Conservation (phyloP, 163 green algal species). For the Chlamydomonas reinhardtii region DNA sequence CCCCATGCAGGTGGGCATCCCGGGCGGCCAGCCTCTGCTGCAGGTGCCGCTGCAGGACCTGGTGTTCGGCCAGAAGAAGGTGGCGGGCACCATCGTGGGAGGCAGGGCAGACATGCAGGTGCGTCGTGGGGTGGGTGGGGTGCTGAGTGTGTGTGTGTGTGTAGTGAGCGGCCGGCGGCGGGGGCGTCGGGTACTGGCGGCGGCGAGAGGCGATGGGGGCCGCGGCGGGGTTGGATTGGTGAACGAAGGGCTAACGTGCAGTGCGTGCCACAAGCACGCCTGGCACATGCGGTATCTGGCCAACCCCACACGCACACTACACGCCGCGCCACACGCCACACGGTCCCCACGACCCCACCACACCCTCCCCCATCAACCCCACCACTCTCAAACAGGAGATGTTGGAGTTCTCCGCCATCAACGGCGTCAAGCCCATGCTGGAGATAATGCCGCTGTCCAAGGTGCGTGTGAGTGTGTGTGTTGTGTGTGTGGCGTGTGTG, state of each 20-base stretch:
- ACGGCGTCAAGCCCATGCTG: conserved; percentile 41
- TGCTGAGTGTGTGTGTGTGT: background rate
- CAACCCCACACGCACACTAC: too few relatives aligned
- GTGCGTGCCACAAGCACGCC: too few relatives aligned
- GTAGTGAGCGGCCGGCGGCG: background rate
- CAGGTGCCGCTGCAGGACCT: conserved; percentile 46
- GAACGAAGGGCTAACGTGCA: too few relatives aligned
- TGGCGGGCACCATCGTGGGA: conserved; percentile 71
- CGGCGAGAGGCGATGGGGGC: too few relatives aligned
- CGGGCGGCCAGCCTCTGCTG: conserved; percentile 39
- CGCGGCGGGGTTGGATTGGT: too few relatives aligned
- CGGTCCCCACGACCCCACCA: background rate
- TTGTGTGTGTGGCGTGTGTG: too few relatives aligned
- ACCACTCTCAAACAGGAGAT: conserved; percentile 62
- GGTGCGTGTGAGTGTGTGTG: background rate
- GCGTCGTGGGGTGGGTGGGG: too few relatives aligned
- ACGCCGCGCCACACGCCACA: too few relatives aligned
- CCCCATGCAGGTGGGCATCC: conserved; percentile 45
- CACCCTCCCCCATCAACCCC: background rate
- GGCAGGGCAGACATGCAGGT: conserved; percentile 81
- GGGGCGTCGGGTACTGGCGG: too few relatives aligned
- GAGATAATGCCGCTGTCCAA: conserved; percentile 45
- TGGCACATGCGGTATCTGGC: too few relatives aligned
- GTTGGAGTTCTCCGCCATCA: conserved; percentile 78
- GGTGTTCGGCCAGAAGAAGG: conserved; percentile 53